Conservation (phyloP, 176 grass and related monocot genomes). For the Alopecurus myosuroides region DNA sequence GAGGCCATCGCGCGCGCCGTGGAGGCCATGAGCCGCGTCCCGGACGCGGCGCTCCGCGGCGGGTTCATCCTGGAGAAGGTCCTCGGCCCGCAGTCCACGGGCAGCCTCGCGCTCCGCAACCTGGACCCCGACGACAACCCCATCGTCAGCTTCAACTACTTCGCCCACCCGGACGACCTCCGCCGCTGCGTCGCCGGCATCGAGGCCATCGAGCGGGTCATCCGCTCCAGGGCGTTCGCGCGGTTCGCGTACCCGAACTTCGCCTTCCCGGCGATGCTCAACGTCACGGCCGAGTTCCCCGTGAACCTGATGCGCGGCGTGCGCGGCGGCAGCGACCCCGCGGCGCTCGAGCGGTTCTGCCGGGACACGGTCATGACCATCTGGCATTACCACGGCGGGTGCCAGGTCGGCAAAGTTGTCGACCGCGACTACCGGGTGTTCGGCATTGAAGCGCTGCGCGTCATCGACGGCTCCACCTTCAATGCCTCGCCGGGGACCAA, state of each 20-base stretch:
- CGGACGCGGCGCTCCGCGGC: conserved; percentile 48
- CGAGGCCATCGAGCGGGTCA: conserved; percentile 47
- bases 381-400: conserved; percentile 92
- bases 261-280: conserved; percentile 44
- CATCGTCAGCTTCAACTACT: conserved; percentile 75
- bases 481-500: conserved; percentile 78
- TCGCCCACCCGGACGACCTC: conserved; percentile 56
- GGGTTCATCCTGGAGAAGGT: conserved; percentile 89
- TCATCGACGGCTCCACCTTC: conserved; percentile 85
- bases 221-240: conserved; percentile 54
- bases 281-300: conserved; percentile 47
- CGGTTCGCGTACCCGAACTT: conserved; percentile 52
- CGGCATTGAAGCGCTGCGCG: conserved; percentile 56
- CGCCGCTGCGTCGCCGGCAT: conserved; percentile 62
- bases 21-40: conserved; percentile 28
- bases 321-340: conserved; percentile 39
- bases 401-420: conserved; percentile 69
- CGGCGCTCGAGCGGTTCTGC: conserved; percentile 71
- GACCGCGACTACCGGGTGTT: conserved; percentile 64
- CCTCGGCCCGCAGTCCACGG: conserved; percentile 57
- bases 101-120: conserved; percentile 45
- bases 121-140: conserved; percentile 67
- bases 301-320: conserved; percentile 47
- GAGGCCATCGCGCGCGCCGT: conserved; percentile 41
- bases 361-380: conserved; percentile 86